Evolutionary conservation across 2,329 filamentous ascomycete genomes (phyloP), one percentile per base, ranked within the genome.

Genomic region (Xylariaceae sp.): DNA sequence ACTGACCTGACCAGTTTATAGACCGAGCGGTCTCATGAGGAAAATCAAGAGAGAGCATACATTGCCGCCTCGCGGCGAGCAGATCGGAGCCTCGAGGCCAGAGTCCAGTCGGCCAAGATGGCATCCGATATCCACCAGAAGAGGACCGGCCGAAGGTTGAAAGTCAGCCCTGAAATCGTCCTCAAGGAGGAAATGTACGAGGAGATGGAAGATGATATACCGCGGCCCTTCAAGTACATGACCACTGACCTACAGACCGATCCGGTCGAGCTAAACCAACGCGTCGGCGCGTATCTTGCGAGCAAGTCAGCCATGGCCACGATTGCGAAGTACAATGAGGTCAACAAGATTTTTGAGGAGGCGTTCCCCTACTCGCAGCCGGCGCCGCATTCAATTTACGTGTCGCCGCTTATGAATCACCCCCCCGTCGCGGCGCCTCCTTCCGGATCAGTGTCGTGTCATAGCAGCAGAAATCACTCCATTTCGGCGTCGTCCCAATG

Each of bases 131-230:
- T 96, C 36, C 92, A 96, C 77, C 90, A 91, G 74, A 82, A 86
- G 68, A 84, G 91, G 16, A 96, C 92, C 0, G 92, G 92, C 37
- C 88, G 90, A 62, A 84, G 81, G 2, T 79, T 96, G 55, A 85
- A 85, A 62, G 88, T 96, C 54, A 91, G 87, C 22, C 87, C 92
- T 70, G 82, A 94, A 65, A 91, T 94, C 71, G 91, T 96, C 12
- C 76, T 88, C 62, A 91, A 89, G 58, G 92, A 96, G 69, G 90
- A 95, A 69, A 95, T 96, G 89, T 96, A 96, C 67, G 91, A 96
- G 66, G 92, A 96, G 70, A 89, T 95, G 66, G 91, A 95, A 49
- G 89, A 95, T 62, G 88, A 92, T 53, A 68, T 89, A 21, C 84
- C 86, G 1, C 78, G 83, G 56, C 82, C 84, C 50, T 88, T 85